phyloP scores from a whole-genome alignment of 768 basidiomycete genomes.

The Naematelia encephala region DNA sequence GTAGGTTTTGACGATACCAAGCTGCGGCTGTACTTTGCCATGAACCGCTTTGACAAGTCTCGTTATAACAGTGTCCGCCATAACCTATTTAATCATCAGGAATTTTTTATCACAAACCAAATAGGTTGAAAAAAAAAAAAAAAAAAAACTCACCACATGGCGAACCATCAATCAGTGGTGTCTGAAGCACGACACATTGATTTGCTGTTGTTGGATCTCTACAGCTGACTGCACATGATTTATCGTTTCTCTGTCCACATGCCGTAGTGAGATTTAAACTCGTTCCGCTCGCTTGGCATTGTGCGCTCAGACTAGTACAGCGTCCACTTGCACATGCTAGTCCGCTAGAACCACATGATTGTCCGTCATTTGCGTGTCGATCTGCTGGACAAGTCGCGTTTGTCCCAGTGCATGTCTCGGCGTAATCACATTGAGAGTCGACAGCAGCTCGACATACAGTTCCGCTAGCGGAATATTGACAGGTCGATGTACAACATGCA shows the following conservation, averaged over 20 bases:
- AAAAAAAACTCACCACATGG: slow-evolving; percentile 77
- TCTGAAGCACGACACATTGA: slow-evolving; percentile 67
- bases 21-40: slow-evolving; percentile 64
- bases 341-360: slow-evolving; percentile 63
- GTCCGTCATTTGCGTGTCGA: slow-evolving; percentile 53
- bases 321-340: slow-evolving; percentile 72
- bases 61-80: slow-evolving; percentile 65
- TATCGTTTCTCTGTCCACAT: slow-evolving; percentile 64
- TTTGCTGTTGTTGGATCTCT: slow-evolving; percentile 62
- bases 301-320: slow-evolving; percentile 69
- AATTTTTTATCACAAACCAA: no score
- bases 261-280: slow-evolving; percentile 67
- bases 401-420: slow-evolving; percentile 72
- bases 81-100: slow-evolving; percentile 56
- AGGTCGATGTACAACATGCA: slow-evolving; percentile 68
- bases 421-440: slow-evolving; percentile 66
- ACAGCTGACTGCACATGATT: slow-evolving; percentile 74
- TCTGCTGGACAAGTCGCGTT: slow-evolving; percentile 72
- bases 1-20: slow-evolving; percentile 70
- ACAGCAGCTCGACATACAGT: slow-evolving; percentile 67
- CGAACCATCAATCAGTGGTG: slow-evolving; percentile 72
- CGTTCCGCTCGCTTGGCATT: slow-evolving; percentile 71
- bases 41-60: slow-evolving; percentile 62
- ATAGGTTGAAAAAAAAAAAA: no score
- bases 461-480: slow-evolving; percentile 62